Base-by-base conservation (phyloP, 2,329 filamentous ascomycete genomes). In the Fusarium paranaense region DNA sequence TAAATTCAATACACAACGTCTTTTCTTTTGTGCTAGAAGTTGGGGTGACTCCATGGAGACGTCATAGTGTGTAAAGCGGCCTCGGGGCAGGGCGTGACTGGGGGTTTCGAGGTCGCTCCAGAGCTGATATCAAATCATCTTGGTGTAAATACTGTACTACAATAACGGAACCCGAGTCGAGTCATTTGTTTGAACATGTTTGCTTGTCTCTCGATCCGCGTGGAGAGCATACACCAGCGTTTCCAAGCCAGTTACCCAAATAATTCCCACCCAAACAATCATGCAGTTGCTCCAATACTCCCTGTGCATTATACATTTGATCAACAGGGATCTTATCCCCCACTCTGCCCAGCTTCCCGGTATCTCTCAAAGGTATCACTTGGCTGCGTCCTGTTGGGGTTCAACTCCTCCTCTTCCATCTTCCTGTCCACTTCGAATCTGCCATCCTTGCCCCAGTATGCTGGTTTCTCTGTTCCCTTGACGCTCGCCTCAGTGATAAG, bases 401-500 rank as follows among this genome's bases (percentile, higher is more conserved):
- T 71, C 20, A 82, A 66, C 58, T 91, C 89, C 78, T 94, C 93
- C 69, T 93, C 91, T 57, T 89, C 87, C 59, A 93, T 86, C 20
- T 90, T 87, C 56, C 91, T 87, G 78, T 94, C 92, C 70, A 95
- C 86, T 80, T 94, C 91, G 54, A 92, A 89, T 7, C 89, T 86
- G 2, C 94, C 90, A 16, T 93, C 93, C 70, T 94, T 92, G 2
- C 92, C 92, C 89, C 90, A 92, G 73, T 91, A 92, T 0, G 82
- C 82, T 2, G 86, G 86, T 81, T 88, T 90, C 76, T 91, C 91
- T 27, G 86, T 86, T 14, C 92, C 90, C 22, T 86, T 85, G 2
- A 93, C 92, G 35, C 92, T 92, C 2, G 85, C 88, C 79, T 95
- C 92, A 0, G 92, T 94, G 47, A 95, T 90, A 10, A 95, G 86